phyloP scores from a whole-genome alignment of 2,329 filamentous ascomycete species.

The Trichoderma semiorbis region DNA sequence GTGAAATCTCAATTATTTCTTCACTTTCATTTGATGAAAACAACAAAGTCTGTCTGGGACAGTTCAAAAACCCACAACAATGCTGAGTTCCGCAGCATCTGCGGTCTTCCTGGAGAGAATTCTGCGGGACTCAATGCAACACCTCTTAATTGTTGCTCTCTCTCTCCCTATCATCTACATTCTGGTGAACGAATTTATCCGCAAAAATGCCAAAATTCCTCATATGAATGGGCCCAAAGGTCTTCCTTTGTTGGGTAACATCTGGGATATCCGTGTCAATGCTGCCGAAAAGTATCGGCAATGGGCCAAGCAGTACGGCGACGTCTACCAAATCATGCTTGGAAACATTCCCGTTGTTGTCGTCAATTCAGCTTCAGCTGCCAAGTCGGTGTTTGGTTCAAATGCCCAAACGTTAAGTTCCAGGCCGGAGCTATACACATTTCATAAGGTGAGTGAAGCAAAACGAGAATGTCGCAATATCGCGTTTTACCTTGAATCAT shows the following conservation, averaged over 20 bases:
- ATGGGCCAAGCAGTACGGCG: constrained; percentile 47
- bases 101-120: neutral
- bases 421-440: neutral
- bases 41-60: neutral
- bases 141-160: neutral
- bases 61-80: neutral
- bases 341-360: constrained; percentile 45
- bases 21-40: neutral
- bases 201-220: constrained; percentile 38
- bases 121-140: neutral
- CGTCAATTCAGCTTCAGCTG: neutral
- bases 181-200: neutral
- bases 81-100: neutral
- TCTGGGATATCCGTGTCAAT: constrained; percentile 52
- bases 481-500: neutral
- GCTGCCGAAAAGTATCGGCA: constrained; percentile 55
- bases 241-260: constrained; percentile 52
- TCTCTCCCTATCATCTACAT: neutral
- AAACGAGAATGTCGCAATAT: neutral
- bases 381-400: neutral
- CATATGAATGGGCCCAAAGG: constrained; percentile 48
- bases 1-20: neutral
- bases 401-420: neutral
- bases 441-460: neutral
- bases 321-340: constrained; percentile 55